Percentiles rank a stretch among this genome's conserved stretches.
Conservation (phyloP, 495 filamentous ascomycete species). For the Acidomyces sp. region DNA sequence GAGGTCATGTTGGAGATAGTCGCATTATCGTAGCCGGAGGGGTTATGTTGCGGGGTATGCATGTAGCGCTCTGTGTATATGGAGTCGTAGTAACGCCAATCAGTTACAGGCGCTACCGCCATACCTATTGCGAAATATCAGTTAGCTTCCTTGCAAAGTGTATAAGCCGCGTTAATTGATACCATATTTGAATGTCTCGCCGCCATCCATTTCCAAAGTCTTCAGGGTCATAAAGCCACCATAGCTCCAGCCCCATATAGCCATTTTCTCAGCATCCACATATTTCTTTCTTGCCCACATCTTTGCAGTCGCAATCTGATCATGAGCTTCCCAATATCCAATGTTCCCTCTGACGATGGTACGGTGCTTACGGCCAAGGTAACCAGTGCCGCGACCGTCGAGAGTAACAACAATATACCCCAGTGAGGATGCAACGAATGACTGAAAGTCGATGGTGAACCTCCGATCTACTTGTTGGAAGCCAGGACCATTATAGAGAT, state of each 20-base stretch:
- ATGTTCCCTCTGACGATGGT: constrained; percentile 71
- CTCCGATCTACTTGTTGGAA: constrained; percentile 74
- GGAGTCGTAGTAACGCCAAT: constrained; percentile 61
- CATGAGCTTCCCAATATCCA: constrained; percentile 69
- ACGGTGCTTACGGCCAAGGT: constrained; percentile 70
- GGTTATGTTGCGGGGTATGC: constrained; percentile 40
- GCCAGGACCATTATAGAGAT: constrained; percentile 80
- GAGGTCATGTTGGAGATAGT: constrained; percentile 59
- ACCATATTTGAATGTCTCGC: constrained; percentile 85
- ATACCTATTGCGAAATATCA: no score
- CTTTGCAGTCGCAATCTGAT: constrained; percentile 86
- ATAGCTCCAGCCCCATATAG: constrained; percentile 98
- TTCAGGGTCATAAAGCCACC: constrained; percentile 97
- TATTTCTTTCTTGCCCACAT: constrained; percentile 66
- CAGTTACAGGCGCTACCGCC: constrained; percentile 94
- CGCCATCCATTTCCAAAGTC: constrained; percentile 80
- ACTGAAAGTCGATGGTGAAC: constrained; percentile 79
- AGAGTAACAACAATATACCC: constrained; percentile 96
- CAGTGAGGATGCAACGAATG: constrained; percentile 70
- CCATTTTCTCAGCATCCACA: constrained; percentile 66
- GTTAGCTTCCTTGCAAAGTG: no score
- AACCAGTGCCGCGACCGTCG: constrained; percentile 87
- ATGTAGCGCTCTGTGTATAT: constrained; percentile 56
- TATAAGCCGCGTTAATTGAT: no score
- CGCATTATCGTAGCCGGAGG: constrained; percentile 58